Conservation (phyloP, 306 rosid genomes). For the Spatholobus suberectus region DNA sequence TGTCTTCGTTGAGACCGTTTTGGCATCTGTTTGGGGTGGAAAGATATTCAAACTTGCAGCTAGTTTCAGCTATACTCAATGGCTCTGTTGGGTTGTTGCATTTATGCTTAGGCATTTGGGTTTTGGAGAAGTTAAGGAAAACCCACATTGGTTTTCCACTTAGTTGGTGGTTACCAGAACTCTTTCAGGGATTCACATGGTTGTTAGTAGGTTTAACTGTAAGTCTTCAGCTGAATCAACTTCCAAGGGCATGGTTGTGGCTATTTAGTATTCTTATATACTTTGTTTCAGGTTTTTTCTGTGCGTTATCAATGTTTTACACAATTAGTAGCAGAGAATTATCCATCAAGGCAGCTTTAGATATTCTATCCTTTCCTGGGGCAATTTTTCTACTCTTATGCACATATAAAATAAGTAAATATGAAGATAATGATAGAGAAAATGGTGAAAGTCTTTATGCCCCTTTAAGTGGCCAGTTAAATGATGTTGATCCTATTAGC, state of each 20-base stretch:
- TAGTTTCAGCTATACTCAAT: conserved; percentile 53
- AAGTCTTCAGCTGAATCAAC: conserved; percentile 47
- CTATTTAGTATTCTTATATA: conserved; percentile 49
- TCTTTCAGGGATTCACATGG: conserved; percentile 59
- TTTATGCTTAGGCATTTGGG: conserved; percentile 59
- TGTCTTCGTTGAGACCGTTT: conserved; percentile 32
- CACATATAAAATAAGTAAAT: conserved; percentile 38
- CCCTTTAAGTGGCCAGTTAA: conserved; percentile 50
- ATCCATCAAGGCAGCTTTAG: conserved; percentile 42
- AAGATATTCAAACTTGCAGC: conserved; percentile 45
- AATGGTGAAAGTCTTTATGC: conserved; percentile 43
- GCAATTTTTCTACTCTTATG: conserved; percentile 44
- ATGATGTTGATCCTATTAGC: conserved; percentile 32
- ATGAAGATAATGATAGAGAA: conserved; percentile 39
- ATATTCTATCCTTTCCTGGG: conserved; percentile 44
- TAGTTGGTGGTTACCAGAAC: conserved; percentile 47
- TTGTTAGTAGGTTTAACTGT: conserved; percentile 47
- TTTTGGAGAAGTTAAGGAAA: conserved; percentile 56
- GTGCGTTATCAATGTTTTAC: conserved; percentile 49
- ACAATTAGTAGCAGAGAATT: conserved; percentile 34
- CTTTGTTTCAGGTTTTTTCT: conserved; percentile 44
- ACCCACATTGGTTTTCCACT: conserved; percentile 52
- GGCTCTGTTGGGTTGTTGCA: conserved; percentile 55
- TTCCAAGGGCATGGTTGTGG: conserved; percentile 45
- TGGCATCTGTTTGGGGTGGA: too few species aligned